A percentile compares a stretch with the other conserved stretches of the same genome.
These are phyloP conservation scores for Poa annua DNA, from an alignment of 176 grass and related monocot species.

Conservation along the genomic window DNA sequence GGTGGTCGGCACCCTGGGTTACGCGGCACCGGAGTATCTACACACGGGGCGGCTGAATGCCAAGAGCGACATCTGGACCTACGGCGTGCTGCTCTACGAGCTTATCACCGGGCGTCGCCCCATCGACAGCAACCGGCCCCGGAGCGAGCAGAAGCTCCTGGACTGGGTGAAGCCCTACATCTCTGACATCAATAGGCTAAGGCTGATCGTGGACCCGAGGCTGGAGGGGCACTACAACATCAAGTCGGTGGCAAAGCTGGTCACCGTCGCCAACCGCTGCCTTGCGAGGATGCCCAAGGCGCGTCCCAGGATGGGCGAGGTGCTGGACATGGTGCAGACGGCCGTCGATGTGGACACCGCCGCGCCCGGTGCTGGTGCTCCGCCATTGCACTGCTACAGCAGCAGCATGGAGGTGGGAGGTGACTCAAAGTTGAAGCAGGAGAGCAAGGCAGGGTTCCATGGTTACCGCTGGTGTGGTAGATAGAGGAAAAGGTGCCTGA, in stretches of 20 bases:
- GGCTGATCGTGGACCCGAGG: conserved; percentile 51
- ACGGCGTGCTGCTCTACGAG: conserved; percentile 69
- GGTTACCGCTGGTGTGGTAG: background rate
- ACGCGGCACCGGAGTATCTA: conserved; percentile 68
- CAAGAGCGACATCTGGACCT: conserved; percentile 71
- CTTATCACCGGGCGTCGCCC: conserved; percentile 60
- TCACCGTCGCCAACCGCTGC: conserved; percentile 59
- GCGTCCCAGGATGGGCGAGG: conserved; percentile 65
- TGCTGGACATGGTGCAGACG: conserved; percentile 50
- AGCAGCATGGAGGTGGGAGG: background rate
- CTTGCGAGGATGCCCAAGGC: conserved; percentile 46
- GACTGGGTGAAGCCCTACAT: conserved; percentile 68
- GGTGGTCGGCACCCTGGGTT: conserved; percentile 67
- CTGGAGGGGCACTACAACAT: conserved; percentile 49
- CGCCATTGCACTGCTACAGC: conserved; percentile 26
- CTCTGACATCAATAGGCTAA: conserved; percentile 44
- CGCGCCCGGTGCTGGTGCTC: background rate
- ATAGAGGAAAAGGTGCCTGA: conserved; percentile 14
- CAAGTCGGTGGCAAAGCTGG: conserved; percentile 45
- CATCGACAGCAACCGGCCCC: conserved; percentile 56
- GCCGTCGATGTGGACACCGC: conserved; percentile 40
- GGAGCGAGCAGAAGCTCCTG: conserved; percentile 64
- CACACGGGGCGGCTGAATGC: conserved; percentile 60
- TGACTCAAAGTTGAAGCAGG: background rate
- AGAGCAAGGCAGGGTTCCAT: background rate